A percentile compares a stretch with the other conserved stretches of the same genome.
Evolutionary conservation across 208 protist genomes (phyloP).

Genomic region (Leishmania major): DNA sequence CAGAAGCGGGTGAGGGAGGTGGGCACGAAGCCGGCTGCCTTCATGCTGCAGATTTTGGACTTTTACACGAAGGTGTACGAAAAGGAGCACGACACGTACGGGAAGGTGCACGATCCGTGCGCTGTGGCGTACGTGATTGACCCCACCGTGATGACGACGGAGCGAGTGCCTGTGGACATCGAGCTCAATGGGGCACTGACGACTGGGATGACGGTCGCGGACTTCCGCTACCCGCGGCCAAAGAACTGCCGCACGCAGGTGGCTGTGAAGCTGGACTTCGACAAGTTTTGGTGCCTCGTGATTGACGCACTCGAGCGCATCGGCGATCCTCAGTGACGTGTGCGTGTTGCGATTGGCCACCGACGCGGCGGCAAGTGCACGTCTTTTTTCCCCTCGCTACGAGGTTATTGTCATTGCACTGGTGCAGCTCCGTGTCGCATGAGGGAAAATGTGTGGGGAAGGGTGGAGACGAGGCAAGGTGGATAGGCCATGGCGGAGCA

Average conservation of each 20-base stretch:
- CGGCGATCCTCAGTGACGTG: slow-evolving; percentile 33
- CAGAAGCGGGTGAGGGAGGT: slow-evolving; percentile 42
- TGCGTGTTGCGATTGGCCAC: neutral
- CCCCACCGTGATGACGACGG: slow-evolving; percentile 58
- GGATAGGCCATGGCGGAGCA: neutral
- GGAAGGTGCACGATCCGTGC: slow-evolving; percentile 76
- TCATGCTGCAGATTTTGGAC: slow-evolving; percentile 50
- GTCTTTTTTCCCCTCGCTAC: neutral
- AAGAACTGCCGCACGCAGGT: slow-evolving; percentile 66
- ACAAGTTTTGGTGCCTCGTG: slow-evolving; percentile 73
- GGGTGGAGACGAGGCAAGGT: neutral
- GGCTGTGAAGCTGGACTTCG: slow-evolving; percentile 58
- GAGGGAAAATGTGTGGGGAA: neutral
- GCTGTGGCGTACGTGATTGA: slow-evolving; percentile 79
- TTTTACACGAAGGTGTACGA: slow-evolving; percentile 67
- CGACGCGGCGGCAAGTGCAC: neutral
- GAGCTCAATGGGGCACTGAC: slow-evolving; percentile 52
- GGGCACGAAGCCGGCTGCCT: slow-evolving; percentile 34
- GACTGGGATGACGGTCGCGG: slow-evolving; percentile 64
- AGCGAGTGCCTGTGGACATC: slow-evolving; percentile 58
- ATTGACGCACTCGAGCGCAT: slow-evolving; percentile 65
- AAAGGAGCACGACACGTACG: slow-evolving; percentile 22
- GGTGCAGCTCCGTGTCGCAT: neutral
- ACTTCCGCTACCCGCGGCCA: slow-evolving; percentile 39
- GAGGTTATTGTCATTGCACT: neutral